phyloP scores from a whole-genome alignment of 2,329 filamentous ascomycete genomes.

The Mycosphaerella sp. region DNA sequence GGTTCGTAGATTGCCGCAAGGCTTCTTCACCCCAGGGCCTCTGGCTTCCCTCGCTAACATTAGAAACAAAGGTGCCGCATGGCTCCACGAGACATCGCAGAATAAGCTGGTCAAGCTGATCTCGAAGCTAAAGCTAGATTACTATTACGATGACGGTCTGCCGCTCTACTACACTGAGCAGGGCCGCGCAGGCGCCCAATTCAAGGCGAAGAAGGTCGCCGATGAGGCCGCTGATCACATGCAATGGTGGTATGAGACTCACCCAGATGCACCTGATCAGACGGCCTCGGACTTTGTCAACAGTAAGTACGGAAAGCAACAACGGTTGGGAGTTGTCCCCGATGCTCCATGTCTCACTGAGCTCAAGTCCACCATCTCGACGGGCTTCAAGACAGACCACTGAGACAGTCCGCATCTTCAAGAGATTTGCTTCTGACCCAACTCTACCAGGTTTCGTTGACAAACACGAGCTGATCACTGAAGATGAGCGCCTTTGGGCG shows the following conservation, averaged over 20 bases:
- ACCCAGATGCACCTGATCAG: slow-evolving; percentile 39
- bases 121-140: slow-evolving; percentile 38
- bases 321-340: too few species aligned
- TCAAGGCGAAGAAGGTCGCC: slow-evolving; percentile 43
- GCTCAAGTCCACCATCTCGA: too few species aligned
- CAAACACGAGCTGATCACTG: slow-evolving; percentile 38
- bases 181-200: slow-evolving; percentile 40
- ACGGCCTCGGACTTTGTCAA: slow-evolving; percentile 37
- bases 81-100: slow-evolving; percentile 44
- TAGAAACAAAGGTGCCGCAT: slow-evolving; percentile 36
- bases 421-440: too few species aligned
- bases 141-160: slow-evolving; percentile 42
- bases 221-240: slow-evolving; percentile 42
- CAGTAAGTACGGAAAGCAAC: slow-evolving; percentile 14
- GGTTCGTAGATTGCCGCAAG: slow-evolving; percentile 24
- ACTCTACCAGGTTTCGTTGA: slow-evolving; percentile 29
- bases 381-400: too few species aligned
- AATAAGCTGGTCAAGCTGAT: slow-evolving; percentile 42
- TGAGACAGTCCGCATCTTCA: too few species aligned
- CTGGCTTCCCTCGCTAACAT: slow-evolving; percentile 17
- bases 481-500: slow-evolving; percentile 40
- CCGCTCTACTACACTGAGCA: slow-evolving; percentile 40
- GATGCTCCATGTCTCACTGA: too few species aligned
- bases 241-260: slow-evolving; percentile 38
- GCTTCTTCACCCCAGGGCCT: slow-evolving; percentile 25